Base-by-base conservation (phyloP, 2,329 filamentous ascomycete species). In the Phaeophleospora eucalypticola region DNA sequence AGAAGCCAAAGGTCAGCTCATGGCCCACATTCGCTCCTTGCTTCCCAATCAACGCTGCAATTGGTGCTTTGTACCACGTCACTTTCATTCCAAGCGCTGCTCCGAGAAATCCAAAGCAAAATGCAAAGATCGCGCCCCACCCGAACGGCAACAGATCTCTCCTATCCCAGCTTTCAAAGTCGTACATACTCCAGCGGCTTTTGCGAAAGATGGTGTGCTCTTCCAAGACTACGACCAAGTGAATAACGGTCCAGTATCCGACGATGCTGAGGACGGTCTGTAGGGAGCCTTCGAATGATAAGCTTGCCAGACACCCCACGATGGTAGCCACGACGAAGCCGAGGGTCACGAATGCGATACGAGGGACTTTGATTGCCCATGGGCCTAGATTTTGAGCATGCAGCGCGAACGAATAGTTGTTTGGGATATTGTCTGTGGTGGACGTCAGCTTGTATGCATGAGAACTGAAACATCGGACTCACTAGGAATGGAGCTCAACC, bases 371-470 rank as follows among this genome's bases (percentile, higher is more conserved):
- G 32, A 45, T 43, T 12, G 49, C 49, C 46, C 46, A 49, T 9
- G 46, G 46, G 8, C 49, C 45, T 15, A 52, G 46, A 34, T 52
- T 49, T 18, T 49, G 49, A 14, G 46, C 42, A 18, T 48, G 45
- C 14, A 52, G 46, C 9, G 49, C 49, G 37, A 52, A 52, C n/a
- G 41, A 40, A 34, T 52, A 52, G 38, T 48, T 48, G 42, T 49
- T 52, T 12, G 49, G 42, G 14, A 52, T 49, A 34, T 52, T 52
- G 43, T 51, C 48, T 44, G n/a, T n/a, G n/a, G n/a, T n/a, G n/a
- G n/a, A n/a, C n/a, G n/a, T n/a, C n/a, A n/a, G n/a, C n/a, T n/a
- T n/a, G n/a, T n/a, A n/a, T n/a, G n/a, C n/a, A n/a, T n/a, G n/a
- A n/a, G n/a, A n/a, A n/a, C n/a, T n/a, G n/a, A n/a, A n/a, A n/a